These are phyloP conservation scores for Aspergillus fructus DNA, from an alignment of 2,329 filamentous ascomycete genomes.

Conservation along the genomic window DNA sequence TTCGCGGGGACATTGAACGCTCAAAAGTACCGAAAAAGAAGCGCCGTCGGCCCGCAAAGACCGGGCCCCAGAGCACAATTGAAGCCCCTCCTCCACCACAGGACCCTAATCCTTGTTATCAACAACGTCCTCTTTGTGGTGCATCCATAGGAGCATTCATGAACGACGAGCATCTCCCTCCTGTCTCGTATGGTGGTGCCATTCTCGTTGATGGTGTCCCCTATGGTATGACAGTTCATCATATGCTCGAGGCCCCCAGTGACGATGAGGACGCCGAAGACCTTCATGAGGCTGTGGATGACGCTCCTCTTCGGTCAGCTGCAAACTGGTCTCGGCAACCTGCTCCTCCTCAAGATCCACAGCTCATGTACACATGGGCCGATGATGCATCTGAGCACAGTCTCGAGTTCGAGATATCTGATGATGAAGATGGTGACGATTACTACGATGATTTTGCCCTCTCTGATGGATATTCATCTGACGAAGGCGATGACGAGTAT, in stretches of 20 bases:
- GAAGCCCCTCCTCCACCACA: constrained; percentile 28
- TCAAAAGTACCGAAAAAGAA: constrained; percentile 52
- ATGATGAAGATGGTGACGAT: constrained; percentile 51
- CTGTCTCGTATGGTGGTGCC: constrained; percentile 86
- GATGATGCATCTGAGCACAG: constrained; percentile 40
- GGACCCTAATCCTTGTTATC: constrained; percentile 68
- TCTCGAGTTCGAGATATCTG: constrained; percentile 53
- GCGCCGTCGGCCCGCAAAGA: constrained; percentile 37
- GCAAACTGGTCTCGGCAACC: constrained; percentile 36
- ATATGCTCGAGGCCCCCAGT: constrained; percentile 76
- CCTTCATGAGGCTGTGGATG: constrained; percentile 30
- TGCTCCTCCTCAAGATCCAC: constrained; percentile 23
- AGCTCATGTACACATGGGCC: constrained; percentile 37
- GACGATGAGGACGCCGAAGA: constrained; percentile 51
- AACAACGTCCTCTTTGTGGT: constrained; percentile 75
- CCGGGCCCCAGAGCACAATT: constrained; percentile 26
- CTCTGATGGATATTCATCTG: constrained; percentile 50
- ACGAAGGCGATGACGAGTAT: constrained; percentile 53
- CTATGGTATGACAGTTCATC: constrained; percentile 94
- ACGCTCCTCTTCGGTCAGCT: constrained; percentile 45
- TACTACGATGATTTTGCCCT: constrained; percentile 45
- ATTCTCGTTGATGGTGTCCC: constrained; percentile 80
- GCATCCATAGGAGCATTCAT: constrained; percentile 92
- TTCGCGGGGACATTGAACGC: constrained; percentile 57
- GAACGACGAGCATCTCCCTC: constrained; percentile 79